Evolutionary conservation across 768 basidiomycete genomes (phyloP).

Genomic region (Tulasnella sp.): DNA sequence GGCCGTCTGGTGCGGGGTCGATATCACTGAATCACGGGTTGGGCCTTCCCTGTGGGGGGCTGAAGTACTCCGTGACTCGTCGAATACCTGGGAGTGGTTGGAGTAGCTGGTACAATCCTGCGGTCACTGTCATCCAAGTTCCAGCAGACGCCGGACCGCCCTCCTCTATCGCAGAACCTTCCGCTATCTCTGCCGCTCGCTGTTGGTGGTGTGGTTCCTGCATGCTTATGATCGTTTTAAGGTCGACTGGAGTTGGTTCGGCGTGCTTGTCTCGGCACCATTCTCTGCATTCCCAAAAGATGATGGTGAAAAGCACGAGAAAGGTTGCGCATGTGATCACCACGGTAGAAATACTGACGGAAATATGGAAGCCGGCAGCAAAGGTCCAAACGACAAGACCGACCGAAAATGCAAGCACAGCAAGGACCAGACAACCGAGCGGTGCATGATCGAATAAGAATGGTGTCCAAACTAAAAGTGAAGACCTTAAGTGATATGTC

Average conservation of each 20-base stretch:
- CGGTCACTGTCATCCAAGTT: too few relatives aligned
- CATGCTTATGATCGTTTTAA: neutral
- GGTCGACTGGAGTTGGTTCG: neutral
- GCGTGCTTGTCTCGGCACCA: conserved; percentile 1
- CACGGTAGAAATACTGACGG: neutral
- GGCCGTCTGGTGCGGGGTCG: too few relatives aligned
- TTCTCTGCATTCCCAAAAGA: conserved; percentile 15
- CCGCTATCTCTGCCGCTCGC: too few relatives aligned
- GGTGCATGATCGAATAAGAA: conserved; percentile 14
- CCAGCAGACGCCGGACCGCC: too few relatives aligned
- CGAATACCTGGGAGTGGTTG: too few relatives aligned
- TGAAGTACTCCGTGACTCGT: too few relatives aligned
- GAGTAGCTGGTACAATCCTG: too few relatives aligned
- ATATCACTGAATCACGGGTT: too few relatives aligned
- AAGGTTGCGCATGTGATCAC: conserved; percentile 11
- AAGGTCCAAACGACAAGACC: conserved; percentile 15
- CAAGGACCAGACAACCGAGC: conserved; percentile 13
- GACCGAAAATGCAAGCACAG: conserved; percentile 22
- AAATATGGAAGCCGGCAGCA: neutral
- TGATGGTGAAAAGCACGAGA: conserved; percentile 16
- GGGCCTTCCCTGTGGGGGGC: too few relatives aligned
- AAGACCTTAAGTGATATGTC: neutral
- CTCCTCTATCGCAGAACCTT: too few relatives aligned
- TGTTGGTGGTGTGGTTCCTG: neutral
- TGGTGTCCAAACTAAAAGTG: neutral